Conservation (phyloP, 768 basidiomycete genomes). For the Polyporus arcularius region DNA sequence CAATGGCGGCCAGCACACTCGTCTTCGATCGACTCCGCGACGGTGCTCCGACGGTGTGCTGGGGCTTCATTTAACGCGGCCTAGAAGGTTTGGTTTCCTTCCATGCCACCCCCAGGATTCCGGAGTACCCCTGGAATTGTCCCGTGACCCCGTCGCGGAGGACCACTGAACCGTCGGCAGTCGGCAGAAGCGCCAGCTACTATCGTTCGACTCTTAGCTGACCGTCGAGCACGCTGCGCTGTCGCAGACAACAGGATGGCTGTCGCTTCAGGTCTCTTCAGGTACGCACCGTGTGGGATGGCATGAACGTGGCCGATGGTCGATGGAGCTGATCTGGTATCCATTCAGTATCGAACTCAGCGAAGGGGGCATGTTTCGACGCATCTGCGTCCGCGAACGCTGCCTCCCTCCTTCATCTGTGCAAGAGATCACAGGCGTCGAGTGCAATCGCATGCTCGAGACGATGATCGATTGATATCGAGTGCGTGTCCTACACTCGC, state of each 20-base stretch:
- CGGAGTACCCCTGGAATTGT: not conserved
- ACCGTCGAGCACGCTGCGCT: not conserved
- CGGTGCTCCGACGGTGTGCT: not conserved
- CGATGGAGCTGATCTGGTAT: not conserved
- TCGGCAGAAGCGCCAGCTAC: too few species aligned
- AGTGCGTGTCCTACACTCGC: not conserved
- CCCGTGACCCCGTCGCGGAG: not conserved
- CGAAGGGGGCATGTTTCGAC: not conserved
- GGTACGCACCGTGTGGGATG: not conserved
- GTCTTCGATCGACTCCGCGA: not conserved
- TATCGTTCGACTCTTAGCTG: too few species aligned
- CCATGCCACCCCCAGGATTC: not conserved
- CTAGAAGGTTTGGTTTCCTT: slow-evolving; percentile 1
- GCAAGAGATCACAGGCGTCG: not conserved
- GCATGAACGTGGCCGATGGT: not conserved
- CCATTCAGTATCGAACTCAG: not conserved
- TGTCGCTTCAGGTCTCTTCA: not conserved
- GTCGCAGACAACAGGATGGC: not conserved
- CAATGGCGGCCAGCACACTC: slow-evolving; percentile 1
- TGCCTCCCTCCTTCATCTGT: not conserved
- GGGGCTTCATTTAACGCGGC: not conserved
- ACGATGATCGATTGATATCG: slow-evolving; percentile 16
- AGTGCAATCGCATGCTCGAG: not conserved
- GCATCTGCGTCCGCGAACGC: slow-evolving; percentile 9
- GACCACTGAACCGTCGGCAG: too few species aligned